These are phyloP conservation scores for Fusarium sp. DNA, from an alignment of 2,329 filamentous ascomycete species.

Conservation along the genomic window DNA sequence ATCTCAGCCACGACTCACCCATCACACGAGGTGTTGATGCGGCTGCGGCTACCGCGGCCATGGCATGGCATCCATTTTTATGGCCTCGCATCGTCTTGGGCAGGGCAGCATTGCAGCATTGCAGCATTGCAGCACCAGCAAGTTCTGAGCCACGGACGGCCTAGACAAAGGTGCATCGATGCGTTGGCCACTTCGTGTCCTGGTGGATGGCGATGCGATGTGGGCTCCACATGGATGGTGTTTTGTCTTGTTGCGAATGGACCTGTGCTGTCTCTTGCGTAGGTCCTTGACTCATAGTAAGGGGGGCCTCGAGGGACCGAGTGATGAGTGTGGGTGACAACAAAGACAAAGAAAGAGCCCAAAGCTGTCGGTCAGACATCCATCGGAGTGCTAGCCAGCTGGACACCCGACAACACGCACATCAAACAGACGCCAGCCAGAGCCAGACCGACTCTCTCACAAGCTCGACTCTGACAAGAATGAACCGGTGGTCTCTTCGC, in stretches of 20 bases:
- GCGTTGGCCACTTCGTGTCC: constrained; percentile 38
- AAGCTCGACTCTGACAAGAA: constrained; percentile 15
- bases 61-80: constrained; percentile 25
- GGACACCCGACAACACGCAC: constrained; percentile 15
- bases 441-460: constrained; percentile 3
- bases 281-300: constrained; percentile 32
- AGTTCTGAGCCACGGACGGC: constrained; percentile 27
- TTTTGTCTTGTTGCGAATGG: constrained; percentile 37
- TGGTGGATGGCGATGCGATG: constrained; percentile 30
- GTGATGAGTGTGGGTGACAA: constrained; percentile 23
- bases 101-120: constrained; percentile 24
- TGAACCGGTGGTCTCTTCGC: constrained; percentile 24
- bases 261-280: constrained; percentile 22
- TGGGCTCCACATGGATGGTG: constrained; percentile 35
- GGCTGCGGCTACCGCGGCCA: constrained; percentile 34
- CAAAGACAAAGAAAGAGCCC: constrained; percentile 8
- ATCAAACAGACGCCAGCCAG: constrained; percentile 4
- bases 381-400: constrained; percentile 5
- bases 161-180: constrained; percentile 35
- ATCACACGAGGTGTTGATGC: constrained; percentile 24
- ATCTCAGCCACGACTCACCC: constrained; percentile 25
- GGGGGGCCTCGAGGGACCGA: constrained; percentile 8
- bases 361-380: constrained; percentile 21
- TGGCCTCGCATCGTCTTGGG: constrained; percentile 37
- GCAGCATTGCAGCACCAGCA: constrained; percentile 5